Conservation (phyloP, 164 flowering plant genomes). For the Piper betle region DNA sequence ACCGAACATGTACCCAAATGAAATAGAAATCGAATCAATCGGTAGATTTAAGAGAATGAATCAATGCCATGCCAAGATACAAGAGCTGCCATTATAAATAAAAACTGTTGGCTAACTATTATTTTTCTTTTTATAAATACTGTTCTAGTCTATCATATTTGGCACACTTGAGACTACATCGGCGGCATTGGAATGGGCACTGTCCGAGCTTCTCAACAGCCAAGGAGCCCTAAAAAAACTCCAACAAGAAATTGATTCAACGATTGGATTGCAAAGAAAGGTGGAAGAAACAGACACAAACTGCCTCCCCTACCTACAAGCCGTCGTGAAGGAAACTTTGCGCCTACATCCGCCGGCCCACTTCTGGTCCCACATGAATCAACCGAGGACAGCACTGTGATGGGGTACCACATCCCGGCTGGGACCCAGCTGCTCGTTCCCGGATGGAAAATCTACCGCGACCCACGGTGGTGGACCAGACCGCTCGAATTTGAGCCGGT, state of each 20-base stretch:
- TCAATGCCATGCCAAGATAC: too few relatives aligned
- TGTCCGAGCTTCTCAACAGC: constrained; percentile 28
- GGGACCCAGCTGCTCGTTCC: constrained; percentile 5
- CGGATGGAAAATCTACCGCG: constrained; percentile 3
- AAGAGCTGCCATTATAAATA: too few relatives aligned
- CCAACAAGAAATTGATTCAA: constrained; percentile 21
- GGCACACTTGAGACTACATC: constrained; percentile 35
- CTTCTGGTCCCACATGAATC: constrained; percentile 28
- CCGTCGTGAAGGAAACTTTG: constrained; percentile 26
- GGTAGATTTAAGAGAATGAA: too few relatives aligned
- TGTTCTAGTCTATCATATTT: constrained; percentile 17
- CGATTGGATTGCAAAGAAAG: constrained; percentile 13
- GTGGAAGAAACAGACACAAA: constrained; percentile 28
- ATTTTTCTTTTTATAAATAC: too few relatives aligned
- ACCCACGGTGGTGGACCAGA: background rate
- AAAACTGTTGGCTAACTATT: too few relatives aligned
- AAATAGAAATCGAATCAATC: too few relatives aligned
- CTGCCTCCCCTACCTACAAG: constrained; percentile 23
- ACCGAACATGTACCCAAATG: too few relatives aligned
- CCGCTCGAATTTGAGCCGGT: constrained; percentile 3
- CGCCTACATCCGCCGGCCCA: constrained; percentile 22
- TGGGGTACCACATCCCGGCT: constrained; percentile 14
- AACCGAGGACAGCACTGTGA: constrained; percentile 19
- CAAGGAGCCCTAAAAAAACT: constrained; percentile 19
- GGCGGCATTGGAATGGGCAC: constrained; percentile 25